Conservation (phyloP, 441 rosid genomes). For the Euphorbia schlechtendalii region DNA sequence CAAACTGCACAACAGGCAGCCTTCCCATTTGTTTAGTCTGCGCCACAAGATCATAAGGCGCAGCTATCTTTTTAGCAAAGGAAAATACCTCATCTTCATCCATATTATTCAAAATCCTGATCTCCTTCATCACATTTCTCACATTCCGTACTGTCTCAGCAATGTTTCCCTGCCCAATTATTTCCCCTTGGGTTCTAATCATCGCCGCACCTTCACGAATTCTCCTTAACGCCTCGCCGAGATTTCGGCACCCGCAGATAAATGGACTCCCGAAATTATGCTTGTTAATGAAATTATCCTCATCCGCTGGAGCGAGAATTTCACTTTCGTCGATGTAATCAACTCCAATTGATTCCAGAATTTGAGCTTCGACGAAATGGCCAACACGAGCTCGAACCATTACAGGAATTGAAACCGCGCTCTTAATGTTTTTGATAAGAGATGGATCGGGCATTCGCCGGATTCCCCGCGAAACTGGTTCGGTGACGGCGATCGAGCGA, state of each 20-base stretch:
- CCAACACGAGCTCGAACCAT: slow-evolving; percentile 68
- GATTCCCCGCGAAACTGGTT: slow-evolving; percentile 27
- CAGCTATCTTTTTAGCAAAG: slow-evolving; percentile 54
- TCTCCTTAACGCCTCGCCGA: slow-evolving; percentile 73
- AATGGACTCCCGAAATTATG: slow-evolving; percentile 69
- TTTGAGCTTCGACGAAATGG: slow-evolving; percentile 88
- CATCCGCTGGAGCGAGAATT: slow-evolving; percentile 48
- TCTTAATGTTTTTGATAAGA: slow-evolving; percentile 55
- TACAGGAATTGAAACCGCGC: slow-evolving; percentile 54
- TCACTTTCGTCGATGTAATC: slow-evolving; percentile 85
- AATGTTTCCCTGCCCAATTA: slow-evolving; percentile 34
- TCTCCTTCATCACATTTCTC: slow-evolving; percentile 64
- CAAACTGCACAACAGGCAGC: slow-evolving; percentile 67
- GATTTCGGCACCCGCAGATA: slow-evolving; percentile 58
- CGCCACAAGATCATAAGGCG: slow-evolving; percentile 71
- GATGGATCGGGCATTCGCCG: slow-evolving; percentile 68
- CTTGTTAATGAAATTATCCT: slow-evolving; percentile 65
- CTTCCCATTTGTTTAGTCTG: slow-evolving; percentile 91
- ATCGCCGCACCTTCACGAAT: slow-evolving; percentile 85
- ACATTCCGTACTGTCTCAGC: slow-evolving; percentile 52
- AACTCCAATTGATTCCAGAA: slow-evolving; percentile 55
- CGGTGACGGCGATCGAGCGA: slow-evolving; percentile 42
- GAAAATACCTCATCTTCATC: slow-evolving; percentile 85
- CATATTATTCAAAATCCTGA: slow-evolving; percentile 67
- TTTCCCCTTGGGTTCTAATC: slow-evolving; percentile 70